Evolutionary conservation across 169 alveolate species (phyloP).

Genomic region (Plasmodium cynomolgi): DNA sequence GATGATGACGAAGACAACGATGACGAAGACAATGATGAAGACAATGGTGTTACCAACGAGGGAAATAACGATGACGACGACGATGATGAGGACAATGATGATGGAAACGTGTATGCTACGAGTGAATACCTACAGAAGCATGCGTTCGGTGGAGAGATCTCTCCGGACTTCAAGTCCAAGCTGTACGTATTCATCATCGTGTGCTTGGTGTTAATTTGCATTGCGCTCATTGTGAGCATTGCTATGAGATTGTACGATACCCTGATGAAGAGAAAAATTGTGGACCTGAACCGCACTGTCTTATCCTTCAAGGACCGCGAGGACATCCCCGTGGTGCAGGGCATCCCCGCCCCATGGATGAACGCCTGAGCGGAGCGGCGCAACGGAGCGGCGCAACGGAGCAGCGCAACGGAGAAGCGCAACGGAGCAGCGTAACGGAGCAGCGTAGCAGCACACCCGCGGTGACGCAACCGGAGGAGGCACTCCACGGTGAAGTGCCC

Average conservation of each 20-base stretch:
- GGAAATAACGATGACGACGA: not conserved
- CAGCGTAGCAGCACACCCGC: not conserved
- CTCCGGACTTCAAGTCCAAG: not conserved
- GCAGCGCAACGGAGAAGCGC: too few relatives aligned
- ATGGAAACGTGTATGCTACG: not conserved
- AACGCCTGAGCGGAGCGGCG: not conserved
- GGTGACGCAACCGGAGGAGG: not conserved
- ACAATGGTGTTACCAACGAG: not conserved
- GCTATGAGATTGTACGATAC: not conserved
- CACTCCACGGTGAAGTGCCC: not conserved
- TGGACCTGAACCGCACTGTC: not conserved
- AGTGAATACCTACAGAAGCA: not conserved
- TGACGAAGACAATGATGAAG: not conserved
- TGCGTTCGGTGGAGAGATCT: too few relatives aligned
- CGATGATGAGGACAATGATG: not conserved
- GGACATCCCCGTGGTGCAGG: slow-evolving; percentile 21
- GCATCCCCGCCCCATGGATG: slow-evolving; percentile 39
- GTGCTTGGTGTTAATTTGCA: not conserved
- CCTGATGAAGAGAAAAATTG: not conserved
- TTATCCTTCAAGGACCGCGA: not conserved
- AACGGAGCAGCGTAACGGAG: not conserved
- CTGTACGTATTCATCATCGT: not conserved
- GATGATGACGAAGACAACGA: not conserved
- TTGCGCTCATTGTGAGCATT: not conserved
- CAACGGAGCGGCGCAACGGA: too few relatives aligned